These are phyloP conservation scores for Knufia petricola DNA, from an alignment of 2,329 filamentous ascomycete genomes.

Conservation along the genomic window DNA sequence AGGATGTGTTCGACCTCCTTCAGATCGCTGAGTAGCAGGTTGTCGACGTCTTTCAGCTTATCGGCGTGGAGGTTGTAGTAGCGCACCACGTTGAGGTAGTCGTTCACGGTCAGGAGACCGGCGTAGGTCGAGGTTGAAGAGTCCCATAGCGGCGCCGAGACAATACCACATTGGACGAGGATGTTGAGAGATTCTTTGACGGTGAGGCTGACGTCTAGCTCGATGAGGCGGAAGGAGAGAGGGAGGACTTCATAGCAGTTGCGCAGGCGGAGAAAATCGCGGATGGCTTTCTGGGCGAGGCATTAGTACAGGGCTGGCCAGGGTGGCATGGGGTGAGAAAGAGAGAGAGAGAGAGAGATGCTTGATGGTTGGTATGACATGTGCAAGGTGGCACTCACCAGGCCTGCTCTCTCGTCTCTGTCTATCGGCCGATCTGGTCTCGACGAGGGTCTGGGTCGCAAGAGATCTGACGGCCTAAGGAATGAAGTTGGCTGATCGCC, in stretches of 20 bases:
- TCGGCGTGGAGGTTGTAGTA: conserved; percentile 98
- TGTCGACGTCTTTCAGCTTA: conserved; percentile 78
- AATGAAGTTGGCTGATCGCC: conserved; percentile 34
- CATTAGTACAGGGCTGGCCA: conserved; percentile 6
- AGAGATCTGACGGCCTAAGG: conserved; percentile 40
- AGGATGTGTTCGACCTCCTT: conserved; percentile 96
- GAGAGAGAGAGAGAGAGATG: too few relatives aligned
- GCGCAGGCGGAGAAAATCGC: conserved; percentile 90
- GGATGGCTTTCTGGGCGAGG: conserved; percentile 63
- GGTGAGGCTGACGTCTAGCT: conserved; percentile 87
- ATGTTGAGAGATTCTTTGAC: conserved; percentile 97
- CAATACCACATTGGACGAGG: conserved; percentile 92
- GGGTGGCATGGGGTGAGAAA: not conserved
- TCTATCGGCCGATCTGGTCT: conserved; percentile 38
- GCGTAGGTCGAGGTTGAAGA: conserved; percentile 87
- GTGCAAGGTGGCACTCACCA: conserved; percentile 30
- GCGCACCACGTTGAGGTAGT: conserved; percentile 97
- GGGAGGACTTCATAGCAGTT: conserved; percentile 97
- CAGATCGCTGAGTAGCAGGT: conserved; percentile 84
- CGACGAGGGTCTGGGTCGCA: conserved; percentile 32
- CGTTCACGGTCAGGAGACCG: conserved; percentile 85
- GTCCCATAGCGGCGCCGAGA: conserved; percentile 95
- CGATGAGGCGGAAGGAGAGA: conserved; percentile 87
- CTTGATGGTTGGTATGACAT: conserved; percentile 2
- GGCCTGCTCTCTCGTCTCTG: conserved; percentile 39